Conservation (phyloP, 495 filamentous ascomycete species). For the Xylaria intraflava region DNA sequence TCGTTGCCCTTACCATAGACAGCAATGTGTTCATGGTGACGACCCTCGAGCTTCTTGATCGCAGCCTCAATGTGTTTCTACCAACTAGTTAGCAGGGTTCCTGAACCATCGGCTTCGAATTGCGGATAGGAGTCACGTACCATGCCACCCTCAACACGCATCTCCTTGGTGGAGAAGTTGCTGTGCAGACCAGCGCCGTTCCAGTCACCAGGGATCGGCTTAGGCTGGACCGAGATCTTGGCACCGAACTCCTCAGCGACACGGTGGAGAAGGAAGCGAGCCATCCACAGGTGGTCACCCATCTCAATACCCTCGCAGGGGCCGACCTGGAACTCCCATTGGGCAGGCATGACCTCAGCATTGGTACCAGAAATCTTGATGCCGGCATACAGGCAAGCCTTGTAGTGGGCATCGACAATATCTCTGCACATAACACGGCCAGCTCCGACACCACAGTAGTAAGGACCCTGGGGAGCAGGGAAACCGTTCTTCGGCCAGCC, state of each 20-base stretch:
- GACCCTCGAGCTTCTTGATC: slow-evolving; percentile 82
- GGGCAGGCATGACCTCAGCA: slow-evolving; percentile 96
- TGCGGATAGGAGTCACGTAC: slow-evolving; percentile 10
- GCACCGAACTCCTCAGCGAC: slow-evolving; percentile 96
- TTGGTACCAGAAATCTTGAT: slow-evolving; percentile 98
- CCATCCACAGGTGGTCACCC: slow-evolving; percentile 97
- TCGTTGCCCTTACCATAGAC: slow-evolving; percentile 97
- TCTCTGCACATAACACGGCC: slow-evolving; percentile 98
- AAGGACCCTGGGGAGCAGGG: slow-evolving; percentile 92
- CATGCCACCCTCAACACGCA: slow-evolving; percentile 89
- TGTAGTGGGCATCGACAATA: slow-evolving; percentile 98
- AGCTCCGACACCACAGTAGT: slow-evolving; percentile 98
- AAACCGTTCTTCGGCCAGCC: slow-evolving; percentile 95
- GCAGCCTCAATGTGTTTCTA: slow-evolving; percentile 70
- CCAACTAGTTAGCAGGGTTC: slow-evolving; percentile 3
- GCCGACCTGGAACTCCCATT: slow-evolving; percentile 99
- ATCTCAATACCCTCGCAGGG: slow-evolving; percentile 87
- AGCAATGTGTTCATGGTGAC: slow-evolving; percentile 90
- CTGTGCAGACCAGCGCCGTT: slow-evolving; percentile 96
- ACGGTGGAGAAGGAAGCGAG: slow-evolving; percentile 92
- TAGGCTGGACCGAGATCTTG: slow-evolving; percentile 93
- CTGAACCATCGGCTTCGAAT: neutral
- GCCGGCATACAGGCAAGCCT: slow-evolving; percentile 85
- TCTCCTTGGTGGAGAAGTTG: slow-evolving; percentile 83
- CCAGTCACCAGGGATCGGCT: slow-evolving; percentile 98